phyloP scores from a whole-genome alignment of 1,139 yeast species.

The Saccharomyces pastorianus region DNA sequence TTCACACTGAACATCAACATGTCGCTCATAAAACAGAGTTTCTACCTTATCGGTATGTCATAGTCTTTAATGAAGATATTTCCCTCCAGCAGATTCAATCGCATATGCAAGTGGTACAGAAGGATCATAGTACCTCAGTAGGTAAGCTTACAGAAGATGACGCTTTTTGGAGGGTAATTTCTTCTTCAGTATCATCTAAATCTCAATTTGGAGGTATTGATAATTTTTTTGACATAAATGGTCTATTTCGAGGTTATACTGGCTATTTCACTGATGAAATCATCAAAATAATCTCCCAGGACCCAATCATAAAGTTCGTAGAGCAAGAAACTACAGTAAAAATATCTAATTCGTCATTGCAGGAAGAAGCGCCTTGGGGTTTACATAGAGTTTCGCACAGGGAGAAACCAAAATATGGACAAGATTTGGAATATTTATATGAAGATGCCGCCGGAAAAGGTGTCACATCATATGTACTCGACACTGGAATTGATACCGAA shows the following conservation, averaged over 20 bases:
- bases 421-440: constrained; percentile 70
- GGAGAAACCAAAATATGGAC: constrained; percentile 63
- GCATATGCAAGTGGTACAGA: constrained; percentile 50
- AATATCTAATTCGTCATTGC: constrained; percentile 54
- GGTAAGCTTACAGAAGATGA: constrained; percentile 17
- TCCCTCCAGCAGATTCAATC: constrained; percentile 43
- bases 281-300: constrained; percentile 58
- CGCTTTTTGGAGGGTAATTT: constrained; percentile 12
- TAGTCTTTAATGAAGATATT: constrained; percentile 62
- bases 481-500: constrained; percentile 79
- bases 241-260: constrained; percentile 52
- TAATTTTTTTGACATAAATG: constrained; percentile 45
- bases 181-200: background rate
- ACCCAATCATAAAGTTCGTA: constrained; percentile 67
- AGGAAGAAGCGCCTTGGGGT: constrained; percentile 94
- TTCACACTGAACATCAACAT: background rate
- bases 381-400: constrained; percentile 91
- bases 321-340: constrained; percentile 75
- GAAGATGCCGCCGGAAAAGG: constrained; percentile 85
- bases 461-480: constrained; percentile 82
- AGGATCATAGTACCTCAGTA: constrained; percentile 25
- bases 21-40: background rate
- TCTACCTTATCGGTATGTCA: constrained; percentile 40
- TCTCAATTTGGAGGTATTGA: constrained; percentile 43
- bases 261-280: constrained; percentile 71